A percentile compares a stretch with the other conserved stretches of the same genome.
Evolutionary conservation across 805 yeast species (phyloP).

Genomic region (Pichia eremophila): DNA sequence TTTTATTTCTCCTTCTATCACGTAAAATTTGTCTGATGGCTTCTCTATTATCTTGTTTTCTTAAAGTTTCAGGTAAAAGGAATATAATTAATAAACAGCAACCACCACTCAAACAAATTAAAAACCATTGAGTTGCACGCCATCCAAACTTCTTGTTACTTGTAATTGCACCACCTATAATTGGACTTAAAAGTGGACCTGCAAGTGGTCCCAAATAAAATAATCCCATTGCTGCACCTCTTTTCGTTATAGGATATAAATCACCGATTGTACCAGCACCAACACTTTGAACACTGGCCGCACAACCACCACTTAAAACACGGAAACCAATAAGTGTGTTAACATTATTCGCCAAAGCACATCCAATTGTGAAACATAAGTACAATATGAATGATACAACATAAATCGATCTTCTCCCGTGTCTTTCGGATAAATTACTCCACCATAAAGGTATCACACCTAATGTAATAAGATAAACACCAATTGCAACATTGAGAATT

Average conservation of each 20-base stretch:
- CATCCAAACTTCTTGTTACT: constrained; percentile 56
- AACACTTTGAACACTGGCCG: constrained; percentile 79
- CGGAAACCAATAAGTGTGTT: constrained; percentile 58
- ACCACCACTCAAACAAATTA: constrained; percentile 57
- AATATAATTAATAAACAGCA: constrained; percentile 41
- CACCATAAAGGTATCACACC: constrained; percentile 87
- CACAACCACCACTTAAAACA: constrained; percentile 66
- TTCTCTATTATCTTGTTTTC: constrained; percentile 51
- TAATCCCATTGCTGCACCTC: constrained; percentile 75
- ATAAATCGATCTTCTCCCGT: constrained; percentile 70
- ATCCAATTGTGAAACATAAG: constrained; percentile 60
- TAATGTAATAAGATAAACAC: constrained; percentile 61
- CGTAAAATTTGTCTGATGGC: constrained; percentile 39
- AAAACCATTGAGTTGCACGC: constrained; percentile 84
- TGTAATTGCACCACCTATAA: constrained; percentile 68
- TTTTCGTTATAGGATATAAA: constrained; percentile 50
- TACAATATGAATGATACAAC: constrained; percentile 56
- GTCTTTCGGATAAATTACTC: constrained; percentile 68
- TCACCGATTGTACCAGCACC: constrained; percentile 88
- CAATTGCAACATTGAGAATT: constrained; percentile 69
- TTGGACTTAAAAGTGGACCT: constrained; percentile 76
- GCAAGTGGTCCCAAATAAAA: constrained; percentile 73
- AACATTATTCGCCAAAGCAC: constrained; percentile 56
- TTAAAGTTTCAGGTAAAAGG: constrained; percentile 70
- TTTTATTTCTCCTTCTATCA: constrained; percentile 22